These are phyloP conservation scores for Erysiphe neolycopersici DNA, from an alignment of 2,329 filamentous ascomycete genomes.

Conservation along the genomic window DNA sequence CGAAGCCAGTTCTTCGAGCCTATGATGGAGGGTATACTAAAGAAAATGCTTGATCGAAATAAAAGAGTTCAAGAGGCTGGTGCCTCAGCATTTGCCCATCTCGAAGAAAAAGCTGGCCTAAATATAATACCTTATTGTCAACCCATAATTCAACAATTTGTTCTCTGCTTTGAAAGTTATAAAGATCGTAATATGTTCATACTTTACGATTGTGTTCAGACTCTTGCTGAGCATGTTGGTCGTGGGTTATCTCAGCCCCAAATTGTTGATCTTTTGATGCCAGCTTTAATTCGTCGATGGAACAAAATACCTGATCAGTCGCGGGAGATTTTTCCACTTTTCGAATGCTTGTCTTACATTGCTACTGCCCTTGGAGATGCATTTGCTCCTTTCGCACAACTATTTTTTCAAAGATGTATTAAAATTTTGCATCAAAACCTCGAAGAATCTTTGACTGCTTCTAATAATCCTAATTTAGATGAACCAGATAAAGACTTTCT, in stretches of 20 bases:
- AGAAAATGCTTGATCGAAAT: constrained; percentile 87
- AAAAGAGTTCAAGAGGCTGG: constrained; percentile 95
- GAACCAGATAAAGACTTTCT: constrained; percentile 89
- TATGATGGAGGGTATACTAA: constrained; percentile 88
- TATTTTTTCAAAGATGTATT: constrained; percentile 70
- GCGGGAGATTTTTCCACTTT: constrained; percentile 71
- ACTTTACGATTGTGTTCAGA: constrained; percentile 94
- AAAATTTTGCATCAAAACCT: constrained; percentile 81
- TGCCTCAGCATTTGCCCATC: constrained; percentile 81
- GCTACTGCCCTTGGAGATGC: constrained; percentile 57
- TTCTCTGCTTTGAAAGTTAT: constrained; percentile 77
- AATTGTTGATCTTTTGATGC: constrained; percentile 72
- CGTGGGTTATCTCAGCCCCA: constrained; percentile 54
- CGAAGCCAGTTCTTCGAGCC: constrained; percentile 67
- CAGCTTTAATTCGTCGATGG: constrained; percentile 70
- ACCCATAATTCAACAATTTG: constrained; percentile 78
- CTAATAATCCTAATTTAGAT: constrained; percentile 40
- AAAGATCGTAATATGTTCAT: constrained; percentile 99
- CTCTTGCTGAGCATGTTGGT: constrained; percentile 74
- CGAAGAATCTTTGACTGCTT: constrained; percentile 48
- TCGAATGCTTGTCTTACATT: constrained; percentile 93
- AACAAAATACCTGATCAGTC: constrained; percentile 69
- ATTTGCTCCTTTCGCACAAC: constrained; percentile 63
- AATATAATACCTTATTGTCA: constrained; percentile 62
- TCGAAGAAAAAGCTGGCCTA: constrained; percentile 77